Conservation (phyloP, 1,284 basidiomycete genomes). For the Pyrrhoderma lamaoense region DNA sequence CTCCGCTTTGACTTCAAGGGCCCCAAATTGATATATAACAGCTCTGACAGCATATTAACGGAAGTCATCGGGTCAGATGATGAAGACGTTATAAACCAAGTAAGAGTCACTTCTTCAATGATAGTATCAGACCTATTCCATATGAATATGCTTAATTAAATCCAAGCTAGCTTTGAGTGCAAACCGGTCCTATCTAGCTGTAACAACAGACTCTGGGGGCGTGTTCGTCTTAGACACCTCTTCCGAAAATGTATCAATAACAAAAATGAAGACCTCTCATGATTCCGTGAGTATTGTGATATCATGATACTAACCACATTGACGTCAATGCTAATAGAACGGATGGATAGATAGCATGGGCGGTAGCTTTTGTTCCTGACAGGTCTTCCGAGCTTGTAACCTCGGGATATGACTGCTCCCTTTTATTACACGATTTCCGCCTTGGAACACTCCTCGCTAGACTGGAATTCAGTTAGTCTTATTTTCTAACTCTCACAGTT, state of each 20-base stretch:
- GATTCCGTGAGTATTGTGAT: constrained; percentile 42
- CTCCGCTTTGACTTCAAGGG: constrained; percentile 21
- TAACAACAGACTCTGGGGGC: constrained; percentile 58
- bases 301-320: no score
- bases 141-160: constrained; percentile 25
- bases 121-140: constrained; percentile 7
- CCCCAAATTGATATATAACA: constrained; percentile 40
- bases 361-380: constrained; percentile 60
- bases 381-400: constrained; percentile 65
- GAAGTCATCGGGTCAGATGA: constrained; percentile 43
- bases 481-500: constrained; percentile 1
- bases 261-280: constrained; percentile 57
- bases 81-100: constrained; percentile 64
- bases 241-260: constrained; percentile 31
- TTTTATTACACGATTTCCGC: constrained; percentile 60
- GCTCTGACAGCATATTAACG: constrained; percentile 38
- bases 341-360: constrained; percentile 51
- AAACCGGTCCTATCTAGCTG: constrained; percentile 53
- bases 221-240: constrained; percentile 59
- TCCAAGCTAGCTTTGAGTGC: constrained; percentile 53
- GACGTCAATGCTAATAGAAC: no score
- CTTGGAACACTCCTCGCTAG: constrained; percentile 53
- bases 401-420: constrained; percentile 62
- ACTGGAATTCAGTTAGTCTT: constrained; percentile 46
- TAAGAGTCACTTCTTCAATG: constrained; percentile 26